Conservation (phyloP, 2,329 filamentous ascomycete genomes). For the Curvularia lunata region DNA sequence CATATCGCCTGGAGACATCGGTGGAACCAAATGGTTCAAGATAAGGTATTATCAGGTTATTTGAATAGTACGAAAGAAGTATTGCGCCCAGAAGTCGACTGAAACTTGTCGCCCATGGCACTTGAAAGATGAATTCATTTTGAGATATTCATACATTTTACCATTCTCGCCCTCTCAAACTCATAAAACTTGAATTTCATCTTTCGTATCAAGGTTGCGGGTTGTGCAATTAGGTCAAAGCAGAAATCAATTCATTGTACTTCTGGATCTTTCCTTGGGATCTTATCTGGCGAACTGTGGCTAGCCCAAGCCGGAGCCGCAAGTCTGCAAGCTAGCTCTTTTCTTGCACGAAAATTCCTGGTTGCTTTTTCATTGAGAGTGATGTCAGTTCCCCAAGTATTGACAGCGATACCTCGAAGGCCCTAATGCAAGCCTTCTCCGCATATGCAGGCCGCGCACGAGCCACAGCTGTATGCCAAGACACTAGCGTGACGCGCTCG, state of each 20-base stretch:
- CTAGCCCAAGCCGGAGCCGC: background rate
- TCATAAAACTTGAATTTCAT: too few species aligned
- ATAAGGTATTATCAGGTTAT: background rate
- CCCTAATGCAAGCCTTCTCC: constrained; percentile 15
- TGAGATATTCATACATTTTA: too few species aligned
- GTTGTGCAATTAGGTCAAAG: background rate
- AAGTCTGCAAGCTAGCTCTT: background rate
- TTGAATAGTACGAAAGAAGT: background rate
- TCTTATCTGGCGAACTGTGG: background rate
- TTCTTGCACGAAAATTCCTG: background rate
- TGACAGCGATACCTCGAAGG: background rate
- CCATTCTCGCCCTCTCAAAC: too few species aligned
- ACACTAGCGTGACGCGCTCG: constrained; percentile 16
- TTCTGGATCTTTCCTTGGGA: background rate
- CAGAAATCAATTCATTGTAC: background rate
- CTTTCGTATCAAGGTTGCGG: background rate
- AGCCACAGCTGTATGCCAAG: constrained; percentile 18
- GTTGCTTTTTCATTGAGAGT: background rate
- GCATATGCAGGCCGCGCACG: constrained; percentile 13
- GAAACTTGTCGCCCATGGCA: too few species aligned
- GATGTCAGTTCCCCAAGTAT: background rate
- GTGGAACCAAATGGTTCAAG: background rate
- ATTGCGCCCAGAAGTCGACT: background rate
- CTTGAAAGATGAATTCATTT: background rate
- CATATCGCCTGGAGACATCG: background rate